Evolutionary conservation across 2,329 filamentous ascomycete genomes (phyloP).

Genomic region (Ascochyta viciae-villosae): DNA sequence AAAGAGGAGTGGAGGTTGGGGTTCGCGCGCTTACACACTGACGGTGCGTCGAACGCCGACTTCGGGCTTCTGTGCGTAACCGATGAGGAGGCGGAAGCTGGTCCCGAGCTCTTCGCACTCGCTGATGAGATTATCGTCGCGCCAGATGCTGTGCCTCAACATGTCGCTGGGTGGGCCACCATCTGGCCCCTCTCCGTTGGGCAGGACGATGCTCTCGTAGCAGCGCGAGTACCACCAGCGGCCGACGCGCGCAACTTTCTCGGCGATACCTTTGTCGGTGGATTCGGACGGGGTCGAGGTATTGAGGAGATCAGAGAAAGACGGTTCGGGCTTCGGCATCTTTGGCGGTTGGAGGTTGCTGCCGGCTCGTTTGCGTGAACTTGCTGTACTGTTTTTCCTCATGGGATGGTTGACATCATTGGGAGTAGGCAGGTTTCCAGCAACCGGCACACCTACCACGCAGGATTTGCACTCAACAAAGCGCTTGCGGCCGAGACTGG

Average conservation of each 20-base stretch:
- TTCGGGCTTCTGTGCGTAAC: slow-evolving; percentile 81
- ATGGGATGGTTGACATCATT: slow-evolving; percentile 32
- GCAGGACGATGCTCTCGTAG: slow-evolving; percentile 74
- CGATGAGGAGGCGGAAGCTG: slow-evolving; percentile 88
- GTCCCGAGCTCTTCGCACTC: slow-evolving; percentile 90
- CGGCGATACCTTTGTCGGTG: slow-evolving; percentile 84
- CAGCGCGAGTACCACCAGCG: slow-evolving; percentile 97
- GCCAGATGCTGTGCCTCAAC: slow-evolving; percentile 75
- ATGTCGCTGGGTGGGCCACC: slow-evolving; percentile 44
- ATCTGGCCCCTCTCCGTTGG: slow-evolving; percentile 41
- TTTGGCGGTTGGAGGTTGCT: slow-evolving; percentile 21
- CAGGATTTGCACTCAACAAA: slow-evolving; percentile 78
- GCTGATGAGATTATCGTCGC: slow-evolving; percentile 73
- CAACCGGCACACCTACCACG: slow-evolving; percentile 78
- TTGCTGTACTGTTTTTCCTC: slow-evolving; percentile 42
- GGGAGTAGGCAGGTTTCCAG: slow-evolving; percentile 52
- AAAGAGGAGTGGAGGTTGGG: background rate
- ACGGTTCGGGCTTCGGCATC: slow-evolving; percentile 41
- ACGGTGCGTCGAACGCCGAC: slow-evolving; percentile 56
- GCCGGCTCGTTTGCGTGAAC: slow-evolving; percentile 21
- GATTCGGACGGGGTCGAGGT: slow-evolving; percentile 42
- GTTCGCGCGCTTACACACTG: slow-evolving; percentile 51
- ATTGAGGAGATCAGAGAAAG: slow-evolving; percentile 48
- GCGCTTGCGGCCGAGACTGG: slow-evolving; percentile 70
- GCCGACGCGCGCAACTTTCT: slow-evolving; percentile 89